Evolutionary conservation across 352 stramenopile genomes (phyloP), one percentile per base, ranked within the genome.

Genomic region (Hyaloperonospora arabidopsidis): DNA sequence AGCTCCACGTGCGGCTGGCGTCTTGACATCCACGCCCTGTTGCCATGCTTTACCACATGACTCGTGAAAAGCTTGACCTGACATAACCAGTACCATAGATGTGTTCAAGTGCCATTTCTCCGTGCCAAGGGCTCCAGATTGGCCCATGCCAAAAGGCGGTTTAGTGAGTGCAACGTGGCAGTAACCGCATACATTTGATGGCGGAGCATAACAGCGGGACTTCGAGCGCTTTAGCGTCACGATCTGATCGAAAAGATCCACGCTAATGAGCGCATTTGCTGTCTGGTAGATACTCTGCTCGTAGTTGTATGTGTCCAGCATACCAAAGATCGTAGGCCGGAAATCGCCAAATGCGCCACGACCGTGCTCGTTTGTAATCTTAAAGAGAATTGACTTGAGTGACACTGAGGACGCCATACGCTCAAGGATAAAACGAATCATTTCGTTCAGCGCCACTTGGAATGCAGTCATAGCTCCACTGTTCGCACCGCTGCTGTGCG

Each of bases 331-430:
- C 46, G 95, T 97, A 38, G 95, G 89, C 1, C 91, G 85, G 65
- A 98, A 95, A 57, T 98, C 93, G 18, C 90, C 91, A 58, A 98
- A 94, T 39, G 89, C 82, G 61, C 86, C 94, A 50, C 88, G 87
- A 10, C 88, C 86, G 67, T 97, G 87, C 63, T 97, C 93, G 44
- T 87, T 96, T 46, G 91, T 97, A 50, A 98, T 95, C 73, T 97
- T 98, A 51, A 95, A 93, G 48, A 97, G 67, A 34, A 98, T 92
- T 57, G 94, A 89, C 63, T 87, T 89, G 11, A 97, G 67, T 28
- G 91, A 95, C 47, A 98, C 90, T 28, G 81, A 96, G 1, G 87
- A 95, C 28, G 95, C 87, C 89, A 97, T 97, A 34, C 89, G 77
- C 65, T 97, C 89, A 41, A 98, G 90, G 51, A 95, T 95, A 59